A percentile compares a stretch with the other conserved stretches of the same genome.
Conservation (phyloP, 306 rosid species). For the Trifolium repens region DNA sequence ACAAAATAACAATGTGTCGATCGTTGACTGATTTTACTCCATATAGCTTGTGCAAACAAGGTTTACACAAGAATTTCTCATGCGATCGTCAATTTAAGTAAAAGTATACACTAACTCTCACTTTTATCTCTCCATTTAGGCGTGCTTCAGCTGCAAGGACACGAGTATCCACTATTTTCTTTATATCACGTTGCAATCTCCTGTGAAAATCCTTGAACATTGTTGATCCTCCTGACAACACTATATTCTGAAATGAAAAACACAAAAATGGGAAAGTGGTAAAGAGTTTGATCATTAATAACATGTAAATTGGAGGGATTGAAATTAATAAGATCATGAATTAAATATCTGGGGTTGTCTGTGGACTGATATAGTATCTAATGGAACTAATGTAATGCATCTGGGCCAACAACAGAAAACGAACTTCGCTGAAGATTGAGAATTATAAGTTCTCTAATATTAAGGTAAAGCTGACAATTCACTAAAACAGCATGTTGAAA, state of each 20-base stretch:
- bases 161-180: conserved; percentile 93
- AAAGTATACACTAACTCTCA: conserved; percentile 39
- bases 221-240: conserved; percentile 97
- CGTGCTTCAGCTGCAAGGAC: conserved; percentile 86
- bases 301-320: conserved; percentile 14
- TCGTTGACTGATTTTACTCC: conserved; percentile 23
- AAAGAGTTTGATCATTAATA: conserved; percentile 11
- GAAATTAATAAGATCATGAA: conserved; percentile 4
- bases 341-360: conserved; percentile 8
- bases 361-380: neutral
- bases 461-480: neutral
- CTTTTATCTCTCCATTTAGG: conserved; percentile 76
- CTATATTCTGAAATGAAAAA: conserved; percentile 74
- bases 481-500: conserved; percentile 11
- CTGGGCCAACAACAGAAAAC: conserved; percentile 32
- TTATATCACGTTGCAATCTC: conserved; percentile 96
- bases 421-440: conserved; percentile 11
- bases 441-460: conserved; percentile 18
- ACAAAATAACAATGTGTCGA: neutral
- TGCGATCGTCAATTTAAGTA: conserved; percentile 15
- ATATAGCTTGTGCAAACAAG: conserved; percentile 10
- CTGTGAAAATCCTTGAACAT: conserved; percentile 99
- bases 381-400: neutral
- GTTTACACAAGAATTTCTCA: conserved; percentile 22
- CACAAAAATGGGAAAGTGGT: conserved; percentile 13